Conservation (phyloP, 495 filamentous ascomycete species). For the Cairneyella variabilis region DNA sequence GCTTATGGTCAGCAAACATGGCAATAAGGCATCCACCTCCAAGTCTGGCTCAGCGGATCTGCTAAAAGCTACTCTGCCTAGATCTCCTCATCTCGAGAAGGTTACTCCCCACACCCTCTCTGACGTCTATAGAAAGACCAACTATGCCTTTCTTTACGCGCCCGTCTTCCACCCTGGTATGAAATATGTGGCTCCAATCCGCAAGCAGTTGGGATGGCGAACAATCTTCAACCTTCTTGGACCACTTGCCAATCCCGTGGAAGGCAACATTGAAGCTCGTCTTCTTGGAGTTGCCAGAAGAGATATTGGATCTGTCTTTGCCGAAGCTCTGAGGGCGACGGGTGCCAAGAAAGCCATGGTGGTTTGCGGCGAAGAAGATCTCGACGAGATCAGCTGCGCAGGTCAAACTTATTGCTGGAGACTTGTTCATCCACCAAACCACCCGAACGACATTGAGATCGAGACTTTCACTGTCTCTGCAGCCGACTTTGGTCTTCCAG, state of each 20-base stretch:
- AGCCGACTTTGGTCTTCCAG: slow-evolving; percentile 75
- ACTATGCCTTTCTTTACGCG: slow-evolving; percentile 95
- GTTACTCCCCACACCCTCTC: slow-evolving; percentile 66
- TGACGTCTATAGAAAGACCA: slow-evolving; percentile 67
- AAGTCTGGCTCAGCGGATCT: slow-evolving; percentile 95
- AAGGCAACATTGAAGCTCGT: slow-evolving; percentile 75
- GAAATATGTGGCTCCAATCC: slow-evolving; percentile 76
- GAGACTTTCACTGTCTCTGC: slow-evolving; percentile 75
- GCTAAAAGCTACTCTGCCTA: slow-evolving; percentile 64
- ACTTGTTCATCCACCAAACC: slow-evolving; percentile 36
- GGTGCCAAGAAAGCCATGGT: slow-evolving; percentile 82
- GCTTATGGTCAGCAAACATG: slow-evolving; percentile 86
- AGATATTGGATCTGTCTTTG: slow-evolving; percentile 81
- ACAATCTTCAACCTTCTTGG: slow-evolving; percentile 97
- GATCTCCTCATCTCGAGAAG: slow-evolving; percentile 65
- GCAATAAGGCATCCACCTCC: slow-evolving; percentile 92
- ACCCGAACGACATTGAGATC: slow-evolving; percentile 45
- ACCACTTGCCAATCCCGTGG: slow-evolving; percentile 83
- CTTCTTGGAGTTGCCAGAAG: slow-evolving; percentile 87
- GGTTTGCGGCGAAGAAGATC: slow-evolving; percentile 88
- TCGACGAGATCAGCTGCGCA: slow-evolving; percentile 92
- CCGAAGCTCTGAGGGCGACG: slow-evolving; percentile 72
- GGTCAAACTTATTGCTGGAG: slow-evolving; percentile 85
- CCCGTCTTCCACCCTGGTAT: slow-evolving; percentile 96
- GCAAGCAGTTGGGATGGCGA: slow-evolving; percentile 79